Percentiles rank a stretch among this genome's conserved stretches.
These are phyloP conservation scores for Somion occarium DNA, from an alignment of 1,284 basidiomycete genomes.

Conservation along the genomic window DNA sequence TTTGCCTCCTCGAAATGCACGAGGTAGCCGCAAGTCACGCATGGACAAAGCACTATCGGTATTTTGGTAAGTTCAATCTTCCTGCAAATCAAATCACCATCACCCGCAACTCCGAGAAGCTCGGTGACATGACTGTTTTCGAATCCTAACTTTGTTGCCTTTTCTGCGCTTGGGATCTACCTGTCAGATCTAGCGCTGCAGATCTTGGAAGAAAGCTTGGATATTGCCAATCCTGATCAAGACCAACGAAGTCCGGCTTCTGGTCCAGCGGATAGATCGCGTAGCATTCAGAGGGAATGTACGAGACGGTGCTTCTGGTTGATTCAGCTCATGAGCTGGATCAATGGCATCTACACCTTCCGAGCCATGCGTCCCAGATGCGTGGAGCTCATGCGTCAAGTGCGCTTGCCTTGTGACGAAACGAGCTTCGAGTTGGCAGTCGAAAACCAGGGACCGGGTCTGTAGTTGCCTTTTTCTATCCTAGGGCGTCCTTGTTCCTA, in stretches of 20 bases:
- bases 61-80: conserved; percentile 27
- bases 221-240: conserved; percentile 55
- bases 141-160: background rate
- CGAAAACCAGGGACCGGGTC: conserved; percentile 58
- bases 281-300: conserved; percentile 64
- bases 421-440: conserved; percentile 68
- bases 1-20: conserved; percentile 65
- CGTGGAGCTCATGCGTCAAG: conserved; percentile 40
- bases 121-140: background rate
- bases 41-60: conserved; percentile 31
- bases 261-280: conserved; percentile 51
- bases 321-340: conserved; percentile 46
- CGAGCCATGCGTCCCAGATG: conserved; percentile 25
- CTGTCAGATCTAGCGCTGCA: conserved; percentile 57
- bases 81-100: background rate
- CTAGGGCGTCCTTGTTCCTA: conserved; percentile 3
- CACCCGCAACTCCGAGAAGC: background rate
- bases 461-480: conserved; percentile 21
- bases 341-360: conserved; percentile 28
- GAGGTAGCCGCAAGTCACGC: conserved; percentile 45
- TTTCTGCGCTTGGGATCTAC: background rate
- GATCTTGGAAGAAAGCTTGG: conserved; percentile 61
- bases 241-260: conserved; percentile 46
- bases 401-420: conserved; percentile 72
- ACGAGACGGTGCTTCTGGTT: conserved; percentile 76